phyloP scores from a whole-genome alignment of 805 yeast species.

The Saturnispora bothae region DNA sequence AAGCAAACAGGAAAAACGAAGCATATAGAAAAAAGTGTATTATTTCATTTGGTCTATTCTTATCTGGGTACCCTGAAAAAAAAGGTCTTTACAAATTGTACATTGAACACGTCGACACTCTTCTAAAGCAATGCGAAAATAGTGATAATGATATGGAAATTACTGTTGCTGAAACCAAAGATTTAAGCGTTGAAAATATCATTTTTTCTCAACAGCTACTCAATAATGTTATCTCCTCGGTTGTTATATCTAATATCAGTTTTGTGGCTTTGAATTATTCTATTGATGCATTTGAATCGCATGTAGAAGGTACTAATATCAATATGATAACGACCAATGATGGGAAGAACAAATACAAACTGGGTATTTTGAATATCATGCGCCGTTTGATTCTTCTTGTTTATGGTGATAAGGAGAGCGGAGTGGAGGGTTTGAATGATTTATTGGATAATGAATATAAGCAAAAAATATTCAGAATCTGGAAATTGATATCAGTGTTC shows the following conservation, averaged over 20 bases:
- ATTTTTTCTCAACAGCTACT: slow-evolving; percentile 3
- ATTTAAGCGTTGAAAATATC: not conserved
- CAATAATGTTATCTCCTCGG: slow-evolving; percentile 9
- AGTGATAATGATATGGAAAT: slow-evolving; percentile 31
- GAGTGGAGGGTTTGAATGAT: not conserved
- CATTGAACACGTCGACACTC: slow-evolving; percentile 22
- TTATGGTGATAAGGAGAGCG: not conserved
- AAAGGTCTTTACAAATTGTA: slow-evolving; percentile 29
- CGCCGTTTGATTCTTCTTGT: slow-evolving; percentile 8
- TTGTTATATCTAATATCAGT: slow-evolving; percentile 3
- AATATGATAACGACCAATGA: slow-evolving; percentile 9
- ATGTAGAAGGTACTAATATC: slow-evolving; percentile 3
- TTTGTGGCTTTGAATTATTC: slow-evolving; percentile 4
- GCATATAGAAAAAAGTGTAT: slow-evolving; percentile 51
- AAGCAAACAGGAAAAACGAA: slow-evolving; percentile 56
- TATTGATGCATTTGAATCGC: not conserved
- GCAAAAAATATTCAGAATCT: slow-evolving; percentile 9
- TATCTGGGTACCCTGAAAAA: slow-evolving; percentile 21
- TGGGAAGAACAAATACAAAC: slow-evolving; percentile 14
- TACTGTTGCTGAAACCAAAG: slow-evolving; percentile 9
- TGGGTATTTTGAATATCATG: slow-evolving; percentile 22
- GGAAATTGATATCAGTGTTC: slow-evolving; percentile 13
- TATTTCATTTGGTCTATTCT: slow-evolving; percentile 40
- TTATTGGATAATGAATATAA: not conserved
- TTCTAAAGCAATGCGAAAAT: slow-evolving; percentile 18